Base-by-base conservation (phyloP, 805 yeast species). In the Ogataea nitratoaversa region DNA sequence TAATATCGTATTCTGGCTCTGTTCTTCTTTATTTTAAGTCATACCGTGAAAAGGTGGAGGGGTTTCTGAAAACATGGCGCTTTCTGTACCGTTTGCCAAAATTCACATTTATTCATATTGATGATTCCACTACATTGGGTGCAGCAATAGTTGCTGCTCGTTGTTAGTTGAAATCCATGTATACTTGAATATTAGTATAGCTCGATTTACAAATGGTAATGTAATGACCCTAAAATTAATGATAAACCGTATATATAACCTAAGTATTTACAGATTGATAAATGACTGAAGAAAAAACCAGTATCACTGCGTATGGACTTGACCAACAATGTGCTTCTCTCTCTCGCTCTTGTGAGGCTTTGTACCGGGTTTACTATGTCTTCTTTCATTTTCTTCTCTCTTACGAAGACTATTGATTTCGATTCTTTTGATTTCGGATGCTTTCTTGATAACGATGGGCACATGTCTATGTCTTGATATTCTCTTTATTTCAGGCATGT, bases 401-500 rank as follows among this genome's bases (percentile, higher is more conserved):
- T 84, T 77, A 70, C 85, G 87, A 49, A 87, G 63, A 30, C 93
- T 74, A 36, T 74, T 77, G 30, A 79, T 53, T 62, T 93, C 97
- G 42, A 74, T 71, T 16, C 79, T 65, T 69, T 93, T 91, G 60
- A 86, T 87, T 46, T 90, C 96, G 31, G 75, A 76, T 30, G 97
- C 96, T 63, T 83, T 86, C 76, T 90, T 91, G 50, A 93, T 77
- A 36, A 83, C 85, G 43, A 68, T 68, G 18, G 99, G 99, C 39
- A 91, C 72, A 60, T 93, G 97, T 62, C 99, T 79, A 66, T 93
- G 98, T 63, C 90, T 79, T 22, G 88, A 68, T 46, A 93, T 93
- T 54, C 97, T 76, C 57, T 78, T 79, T 56, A 93, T 84, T 64
- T 93, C 99, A 1, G 99, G 99, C 98, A 93, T 90, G 67, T 82